Conservation (phyloP, 2,329 filamentous ascomycete genomes). For the Xylariaceae sp. region DNA sequence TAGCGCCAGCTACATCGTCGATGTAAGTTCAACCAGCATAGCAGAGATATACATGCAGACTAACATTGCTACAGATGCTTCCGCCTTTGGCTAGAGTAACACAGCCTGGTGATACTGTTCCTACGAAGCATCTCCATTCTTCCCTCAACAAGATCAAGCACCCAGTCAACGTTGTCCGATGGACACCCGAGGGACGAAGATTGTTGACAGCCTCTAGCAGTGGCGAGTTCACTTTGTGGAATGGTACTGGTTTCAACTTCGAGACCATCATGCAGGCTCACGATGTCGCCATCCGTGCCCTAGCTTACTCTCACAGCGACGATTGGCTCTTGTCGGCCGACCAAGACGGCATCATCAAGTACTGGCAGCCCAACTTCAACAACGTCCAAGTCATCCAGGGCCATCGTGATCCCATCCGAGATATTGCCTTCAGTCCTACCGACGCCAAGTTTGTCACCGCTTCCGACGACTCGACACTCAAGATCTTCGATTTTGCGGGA, state of each 20-base stretch:
- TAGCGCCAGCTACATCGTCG: slow-evolving; percentile 81
- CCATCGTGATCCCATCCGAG: slow-evolving; percentile 82
- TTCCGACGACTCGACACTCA: slow-evolving; percentile 86
- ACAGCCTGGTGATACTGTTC: slow-evolving; percentile 78
- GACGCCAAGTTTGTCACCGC: slow-evolving; percentile 96
- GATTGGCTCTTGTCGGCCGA: slow-evolving; percentile 97
- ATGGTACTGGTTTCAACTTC: slow-evolving; percentile 98
- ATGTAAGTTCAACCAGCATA: slow-evolving; percentile 51
- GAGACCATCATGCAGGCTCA: slow-evolving; percentile 99
- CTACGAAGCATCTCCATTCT: slow-evolving; percentile 94
- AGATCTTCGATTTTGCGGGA: slow-evolving; percentile 93
- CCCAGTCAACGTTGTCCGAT: slow-evolving; percentile 92
- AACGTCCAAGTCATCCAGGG: slow-evolving; percentile 93
- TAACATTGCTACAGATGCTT: slow-evolving; percentile 59
- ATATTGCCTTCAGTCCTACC: slow-evolving; percentile 87
- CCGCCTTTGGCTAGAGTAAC: slow-evolving; percentile 72
- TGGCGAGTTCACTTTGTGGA: slow-evolving; percentile 98
- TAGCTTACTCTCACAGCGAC: slow-evolving; percentile 88
- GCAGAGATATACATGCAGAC: neutral
- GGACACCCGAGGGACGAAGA: slow-evolving; percentile 92
- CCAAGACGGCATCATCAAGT: slow-evolving; percentile 92
- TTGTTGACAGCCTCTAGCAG: slow-evolving; percentile 91
- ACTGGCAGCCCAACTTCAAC: slow-evolving; percentile 99
- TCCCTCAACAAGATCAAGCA: slow-evolving; percentile 98
- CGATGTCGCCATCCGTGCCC: slow-evolving; percentile 75